phyloP scores from a whole-genome alignment of 805 yeast species.

The Ogataea methanolica region DNA sequence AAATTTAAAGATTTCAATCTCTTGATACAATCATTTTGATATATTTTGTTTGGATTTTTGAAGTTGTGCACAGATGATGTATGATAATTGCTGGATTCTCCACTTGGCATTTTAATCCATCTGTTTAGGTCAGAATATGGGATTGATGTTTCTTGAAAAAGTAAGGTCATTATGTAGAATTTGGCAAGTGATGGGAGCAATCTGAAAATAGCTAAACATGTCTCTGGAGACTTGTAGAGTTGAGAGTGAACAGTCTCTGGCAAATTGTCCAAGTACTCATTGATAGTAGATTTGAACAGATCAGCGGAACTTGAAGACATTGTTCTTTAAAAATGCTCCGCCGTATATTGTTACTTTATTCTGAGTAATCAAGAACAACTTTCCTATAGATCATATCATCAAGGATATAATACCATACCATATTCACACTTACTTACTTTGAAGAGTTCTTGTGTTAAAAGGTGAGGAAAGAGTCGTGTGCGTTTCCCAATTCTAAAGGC shows the following conservation, averaged over 20 bases:
- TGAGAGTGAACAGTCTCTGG: conserved; percentile 83
- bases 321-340: too few species aligned
- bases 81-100: background rate
- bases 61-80: conserved; percentile 7
- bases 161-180: conserved; percentile 79
- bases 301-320: conserved; percentile 9
- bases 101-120: conserved; percentile 53
- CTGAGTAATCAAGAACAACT: too few species aligned
- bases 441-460: too few species aligned
- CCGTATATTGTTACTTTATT: too few species aligned
- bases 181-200: conserved; percentile 86
- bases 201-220: conserved; percentile 90
- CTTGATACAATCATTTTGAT: conserved; percentile 73
- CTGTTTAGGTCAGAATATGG: conserved; percentile 62
- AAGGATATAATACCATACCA: too few species aligned
- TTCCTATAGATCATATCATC: too few species aligned
- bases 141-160: conserved; percentile 74
- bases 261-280: conserved; percentile 83
- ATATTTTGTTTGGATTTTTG: conserved; percentile 33
- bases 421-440: too few species aligned
- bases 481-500: too few species aligned
- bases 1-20: conserved; percentile 73
- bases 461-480: too few species aligned
- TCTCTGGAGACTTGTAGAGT: conserved; percentile 84
- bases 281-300: conserved; percentile 66